Base-by-base conservation (phyloP, 2,329 filamentous ascomycete species). In the Dryadomyces quercivorus region DNA sequence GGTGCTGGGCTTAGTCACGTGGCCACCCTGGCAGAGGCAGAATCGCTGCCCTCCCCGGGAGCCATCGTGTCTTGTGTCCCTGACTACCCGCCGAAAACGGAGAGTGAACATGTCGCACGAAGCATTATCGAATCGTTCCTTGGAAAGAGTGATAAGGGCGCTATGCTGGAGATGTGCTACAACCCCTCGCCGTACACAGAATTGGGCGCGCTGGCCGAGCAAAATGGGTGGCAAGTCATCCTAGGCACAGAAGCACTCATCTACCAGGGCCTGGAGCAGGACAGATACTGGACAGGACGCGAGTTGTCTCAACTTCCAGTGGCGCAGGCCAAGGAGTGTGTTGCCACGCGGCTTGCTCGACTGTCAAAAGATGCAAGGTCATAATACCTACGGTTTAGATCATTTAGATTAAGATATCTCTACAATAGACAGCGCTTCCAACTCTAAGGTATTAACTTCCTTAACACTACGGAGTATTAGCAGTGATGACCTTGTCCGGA, bases 111-210 rank as follows among this genome's bases (percentile, higher is more conserved):
- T 21, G 75, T 75, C 53, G 76, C 72, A 63, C 82, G 87, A 9
- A 9, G 34, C 1, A 40, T 52, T 13, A 40, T 22, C 10, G 43
- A 46, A 26, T 7, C 18, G 22, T 52, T 52, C 20, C 43, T 52
- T 8, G 47, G 26, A 18, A 72, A 72, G 65, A 63, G 72, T 34
- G 69, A 76, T 57, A 84, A 85, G 67, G 86, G 85, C 7, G 81
- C 81, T 7, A 78, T 91, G 55, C 66, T 91, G 57, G 86, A 91
- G 67, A 91, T 92, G 86, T 90, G 86, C 72, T 91, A 91, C 65
- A 87, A 90, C 64, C 87, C 87, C 0, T 72, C 75, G 2, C 83
- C 85, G 0, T 83, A 78, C 66, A 91, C 87, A 0, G 74, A 77
- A 60, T 77, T 89, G 50, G 81, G 79, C 1, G 75, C 74, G 46